phyloP scores from a whole-genome alignment of 2,329 filamentous ascomycete genomes.

The Didymella lethalis region DNA sequence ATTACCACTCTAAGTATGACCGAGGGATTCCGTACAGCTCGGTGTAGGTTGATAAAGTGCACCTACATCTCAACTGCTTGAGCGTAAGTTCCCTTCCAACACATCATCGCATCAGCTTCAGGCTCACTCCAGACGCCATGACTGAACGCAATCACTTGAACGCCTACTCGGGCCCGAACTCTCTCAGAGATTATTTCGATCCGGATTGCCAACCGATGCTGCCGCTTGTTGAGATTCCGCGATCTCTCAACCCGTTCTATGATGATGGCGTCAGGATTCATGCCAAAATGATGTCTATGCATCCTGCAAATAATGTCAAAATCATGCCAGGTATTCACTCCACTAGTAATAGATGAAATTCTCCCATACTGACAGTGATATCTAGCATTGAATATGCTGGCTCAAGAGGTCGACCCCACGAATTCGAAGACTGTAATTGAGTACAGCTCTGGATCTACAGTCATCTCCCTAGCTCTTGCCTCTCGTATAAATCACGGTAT shows the following conservation, averaged over 20 bases:
- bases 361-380: background rate
- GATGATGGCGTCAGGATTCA: conserved; percentile 68
- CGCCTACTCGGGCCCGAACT: conserved; percentile 65
- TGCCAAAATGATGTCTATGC: conserved; percentile 71
- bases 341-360: background rate
- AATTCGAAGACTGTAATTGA: conserved; percentile 32
- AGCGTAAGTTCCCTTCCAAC: background rate
- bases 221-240: conserved; percentile 68
- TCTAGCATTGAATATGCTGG: conserved; percentile 32
- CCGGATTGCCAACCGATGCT: conserved; percentile 65
- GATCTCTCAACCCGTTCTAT: conserved; percentile 64
- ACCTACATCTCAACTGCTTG: background rate
- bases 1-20: background rate
- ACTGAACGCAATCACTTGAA: conserved; percentile 49
- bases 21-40: background rate
- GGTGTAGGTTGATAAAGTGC: background rate
- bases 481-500: conserved; percentile 33
- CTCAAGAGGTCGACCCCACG: conserved; percentile 21
- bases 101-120: background rate
- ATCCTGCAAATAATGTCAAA: conserved; percentile 71
- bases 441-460: conserved; percentile 34
- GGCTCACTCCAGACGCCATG: conserved; percentile 10
- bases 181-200: conserved; percentile 66
- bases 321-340: conserved; percentile 61
- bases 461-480: conserved; percentile 32